Base-by-base conservation (phyloP, 177 flowering plant species). In the Vitis hybrid region DNA sequence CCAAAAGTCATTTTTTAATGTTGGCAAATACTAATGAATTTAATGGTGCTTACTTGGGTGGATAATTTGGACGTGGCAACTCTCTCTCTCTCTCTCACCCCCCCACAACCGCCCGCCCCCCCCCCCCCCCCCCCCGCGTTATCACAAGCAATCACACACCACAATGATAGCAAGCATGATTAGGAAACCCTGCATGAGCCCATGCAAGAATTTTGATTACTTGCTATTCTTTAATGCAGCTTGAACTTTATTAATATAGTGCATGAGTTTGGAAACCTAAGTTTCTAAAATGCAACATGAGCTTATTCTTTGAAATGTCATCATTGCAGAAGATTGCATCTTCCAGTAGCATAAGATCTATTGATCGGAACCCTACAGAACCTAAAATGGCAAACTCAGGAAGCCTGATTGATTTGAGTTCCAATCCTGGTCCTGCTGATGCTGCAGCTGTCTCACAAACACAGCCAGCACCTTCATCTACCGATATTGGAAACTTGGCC, bases 391-490 rank as follows among this genome's bases (percentile, higher is more conserved):
- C 14, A 16, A 60, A 64, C 50, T 19, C 77, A 1, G 67, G 18
- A 62, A 77, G 79, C 76, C 78, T 81, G 73, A 81, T 82, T 55
- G 78, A 82, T 72, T 79, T 78, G 18, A 76, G 66, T 30, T 19
- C 69, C 21, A 69, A 77, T 27, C 51, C 68, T 8, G 65, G 78
- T 73, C 74, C 85, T 59, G 11, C 74, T 60, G 49, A 60, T 70
- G 64, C 70, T 60, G 54, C 66, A 32, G 67, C 70, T 35, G 49
- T 51, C 35, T 50, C 64, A 46, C 74, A 74, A 30, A 57, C 71
- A 64, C 70, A 73, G 61, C 61, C 52, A 48, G 56, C 40, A 2
- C 60, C 63, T 73, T 60, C 75, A 40, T 16, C 75, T 6, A 57
- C 15, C 24, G 71, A 67, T 14, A 69, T 56, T 24, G 59, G 51